Base-by-base conservation (phyloP, 306 rosid genomes). In the Fragaria nilgerrensis region DNA sequence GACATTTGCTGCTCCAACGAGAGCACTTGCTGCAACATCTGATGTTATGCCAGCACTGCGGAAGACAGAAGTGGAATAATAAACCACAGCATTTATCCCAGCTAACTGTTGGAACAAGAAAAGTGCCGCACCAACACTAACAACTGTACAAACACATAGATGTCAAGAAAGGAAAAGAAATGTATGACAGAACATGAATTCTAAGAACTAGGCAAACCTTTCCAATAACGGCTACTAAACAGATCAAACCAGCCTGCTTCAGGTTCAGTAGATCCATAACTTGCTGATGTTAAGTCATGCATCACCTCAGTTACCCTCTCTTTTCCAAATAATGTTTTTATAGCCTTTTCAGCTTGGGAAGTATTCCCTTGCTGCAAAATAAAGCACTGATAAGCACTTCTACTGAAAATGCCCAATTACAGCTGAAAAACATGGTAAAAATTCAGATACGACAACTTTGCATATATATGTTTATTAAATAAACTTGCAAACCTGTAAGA, bases 191-290 rank as follows among this genome's bases (percentile, higher is more conserved):
- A 36, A 23, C 50, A 49, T 37, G 11, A 77, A 41, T 53, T 19
- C 44, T 20, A 48, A 55, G 15, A 61, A 58, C 49, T 44, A 37
- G 50, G 37, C 47, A 63, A 89, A 92, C 98, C 96, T 89, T 92
- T 95, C 93, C 93, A 73, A 59, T 95, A 95, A 79, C 98, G 95
- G 84, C 90, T 87, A 78, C 97, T 88, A 79, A 95, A 95, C 83
- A 95, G 84, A 88, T 95, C 98, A 74, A 93, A 81, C 98, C 98
- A 95, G 75, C 97, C 96, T 3, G 98, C 97, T 81, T 95, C 98
- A 47, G 97, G 87, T 83, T 95, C 98, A 65, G 85, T 75, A 53
- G 98, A 90, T 80, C 98, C 97, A 79, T 88, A 91, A 81, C 84
- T 82, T 71, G 91, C 87, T 34, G 91, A 65, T 75, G 64, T 73